phyloP scores from a whole-genome alignment of 2,329 filamentous ascomycete species.

The Diaporthe citrichinensis region DNA sequence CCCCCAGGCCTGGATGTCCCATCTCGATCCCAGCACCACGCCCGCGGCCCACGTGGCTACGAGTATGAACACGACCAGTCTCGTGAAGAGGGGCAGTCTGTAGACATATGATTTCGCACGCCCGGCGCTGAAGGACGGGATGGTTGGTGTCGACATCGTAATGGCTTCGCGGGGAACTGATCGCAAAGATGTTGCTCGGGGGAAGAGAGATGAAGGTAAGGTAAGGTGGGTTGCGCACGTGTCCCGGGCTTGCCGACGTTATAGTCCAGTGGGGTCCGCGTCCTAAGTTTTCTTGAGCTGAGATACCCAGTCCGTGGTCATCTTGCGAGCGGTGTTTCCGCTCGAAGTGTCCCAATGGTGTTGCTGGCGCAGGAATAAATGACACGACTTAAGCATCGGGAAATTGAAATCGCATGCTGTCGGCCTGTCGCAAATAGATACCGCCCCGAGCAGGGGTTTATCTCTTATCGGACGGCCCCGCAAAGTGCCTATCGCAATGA shows the following conservation, averaged over 20 bases:
- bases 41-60: slow-evolving; percentile 70
- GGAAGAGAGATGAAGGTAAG: neutral
- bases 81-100: slow-evolving; percentile 90
- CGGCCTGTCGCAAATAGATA: slow-evolving; percentile 19
- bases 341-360: slow-evolving; percentile 17
- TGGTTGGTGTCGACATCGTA: slow-evolving; percentile 47
- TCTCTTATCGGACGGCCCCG: slow-evolving; percentile 30
- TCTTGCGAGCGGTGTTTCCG: slow-evolving; percentile 28
- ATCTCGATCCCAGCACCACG: slow-evolving; percentile 71
- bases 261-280: slow-evolving; percentile 25
- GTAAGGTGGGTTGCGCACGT: slow-evolving; percentile 28
- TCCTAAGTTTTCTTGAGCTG: slow-evolving; percentile 2
- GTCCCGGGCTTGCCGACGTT: slow-evolving; percentile 15
- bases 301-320: slow-evolving; percentile 30
- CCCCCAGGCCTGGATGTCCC: slow-evolving; percentile 83
- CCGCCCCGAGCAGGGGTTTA: neutral
- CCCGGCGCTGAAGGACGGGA: slow-evolving; percentile 75
- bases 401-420: slow-evolving; percentile 25
- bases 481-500: slow-evolving; percentile 27
- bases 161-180: neutral
- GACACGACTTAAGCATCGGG: neutral
- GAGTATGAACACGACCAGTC: slow-evolving; percentile 77
- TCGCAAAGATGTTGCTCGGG: neutral
- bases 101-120: slow-evolving; percentile 86
- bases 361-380: slow-evolving; percentile 3